phyloP scores from a whole-genome alignment of 257 asterid genomes.

The Eucommia ulmoides region DNA sequence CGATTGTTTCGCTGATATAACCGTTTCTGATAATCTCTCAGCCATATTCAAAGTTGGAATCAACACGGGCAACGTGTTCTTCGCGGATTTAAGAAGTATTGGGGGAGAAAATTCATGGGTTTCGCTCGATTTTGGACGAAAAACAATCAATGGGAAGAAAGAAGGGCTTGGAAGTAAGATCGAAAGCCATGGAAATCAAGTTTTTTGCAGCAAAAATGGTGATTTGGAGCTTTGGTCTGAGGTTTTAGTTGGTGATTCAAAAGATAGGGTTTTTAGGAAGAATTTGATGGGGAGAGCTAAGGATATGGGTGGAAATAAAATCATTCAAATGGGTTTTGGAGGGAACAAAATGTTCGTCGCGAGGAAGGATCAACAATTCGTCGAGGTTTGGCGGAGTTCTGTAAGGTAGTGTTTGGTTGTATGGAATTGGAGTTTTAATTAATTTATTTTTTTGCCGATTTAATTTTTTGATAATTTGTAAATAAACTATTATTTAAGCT shows the following conservation, averaged over 20 bases:
- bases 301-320: constrained; percentile 49
- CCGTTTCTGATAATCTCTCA: constrained; percentile 33
- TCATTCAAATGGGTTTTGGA: constrained; percentile 52
- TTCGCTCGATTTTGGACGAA: constrained; percentile 59
- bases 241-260: constrained; percentile 34
- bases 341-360: constrained; percentile 81
- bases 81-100: constrained; percentile 56
- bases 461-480: no score
- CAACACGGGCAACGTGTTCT: constrained; percentile 66
- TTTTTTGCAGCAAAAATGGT: constrained; percentile 69
- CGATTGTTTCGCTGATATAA: constrained; percentile 83
- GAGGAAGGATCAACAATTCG: constrained; percentile 54
- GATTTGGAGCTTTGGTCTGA: constrained; percentile 77
- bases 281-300: constrained; percentile 64
- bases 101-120: constrained; percentile 44
- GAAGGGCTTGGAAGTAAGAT: constrained; percentile 70
- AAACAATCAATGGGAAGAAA: constrained; percentile 54
- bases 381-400: constrained; percentile 79
- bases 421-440: no score
- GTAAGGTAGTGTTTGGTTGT: no score
- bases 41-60: constrained; percentile 74
- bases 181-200: constrained; percentile 75
- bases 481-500: no score
- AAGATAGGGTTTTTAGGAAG: constrained; percentile 58
- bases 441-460: no score